Evolutionary conservation across 331 rosid species (phyloP).

Genomic region (Acacia concinna): DNA sequence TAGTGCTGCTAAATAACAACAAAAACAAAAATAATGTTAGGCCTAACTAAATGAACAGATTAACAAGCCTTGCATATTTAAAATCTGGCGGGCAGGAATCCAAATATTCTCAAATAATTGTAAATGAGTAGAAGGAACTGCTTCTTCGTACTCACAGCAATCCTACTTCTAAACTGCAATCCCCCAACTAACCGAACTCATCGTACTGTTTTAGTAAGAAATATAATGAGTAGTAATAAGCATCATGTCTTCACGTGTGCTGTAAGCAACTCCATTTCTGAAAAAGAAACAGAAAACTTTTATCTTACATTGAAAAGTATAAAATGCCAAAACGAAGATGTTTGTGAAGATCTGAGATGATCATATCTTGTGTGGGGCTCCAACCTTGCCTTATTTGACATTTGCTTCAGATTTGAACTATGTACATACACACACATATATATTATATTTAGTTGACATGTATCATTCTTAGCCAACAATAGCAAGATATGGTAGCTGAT

Average conservation of each 20-base stretch:
- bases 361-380: not conserved
- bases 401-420: not conserved
- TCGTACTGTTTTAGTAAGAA: conserved; percentile 22
- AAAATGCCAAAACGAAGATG: not conserved
- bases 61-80: not conserved
- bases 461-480: conserved; percentile 1
- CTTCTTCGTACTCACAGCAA: not conserved
- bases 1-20: not conserved
- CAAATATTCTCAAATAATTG: not conserved
- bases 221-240: not conserved
- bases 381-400: not conserved
- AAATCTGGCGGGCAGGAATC: not conserved
- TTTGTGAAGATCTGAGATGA: not conserved
- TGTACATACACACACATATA: not conserved
- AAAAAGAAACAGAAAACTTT: not conserved
- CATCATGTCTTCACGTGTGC: not conserved
- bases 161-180: not conserved
- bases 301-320: not conserved
- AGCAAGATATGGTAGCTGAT: not conserved
- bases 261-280: conserved; percentile 26
- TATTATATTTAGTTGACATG: not conserved
- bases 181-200: conserved; percentile 24
- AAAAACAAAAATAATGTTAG: not conserved
- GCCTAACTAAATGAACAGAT: not conserved
- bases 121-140: conserved; percentile 18